These are phyloP conservation scores for Melanogaster broomeanus DNA, from an alignment of 768 basidiomycete species.

Conservation along the genomic window DNA sequence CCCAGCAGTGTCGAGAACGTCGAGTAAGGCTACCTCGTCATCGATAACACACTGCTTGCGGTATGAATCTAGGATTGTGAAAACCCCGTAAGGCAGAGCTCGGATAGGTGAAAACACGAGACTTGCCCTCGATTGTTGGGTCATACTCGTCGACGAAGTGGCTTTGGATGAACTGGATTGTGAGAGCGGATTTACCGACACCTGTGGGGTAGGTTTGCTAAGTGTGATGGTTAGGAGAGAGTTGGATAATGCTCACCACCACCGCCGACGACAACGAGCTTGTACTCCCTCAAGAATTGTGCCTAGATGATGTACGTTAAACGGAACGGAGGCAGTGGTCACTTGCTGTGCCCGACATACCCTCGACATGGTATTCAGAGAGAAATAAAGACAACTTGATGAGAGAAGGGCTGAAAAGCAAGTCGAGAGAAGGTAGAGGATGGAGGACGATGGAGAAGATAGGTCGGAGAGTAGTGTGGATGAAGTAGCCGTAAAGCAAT, in stretches of 20 bases:
- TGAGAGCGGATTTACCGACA: constrained; percentile 85
- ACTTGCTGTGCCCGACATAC: constrained; percentile 9
- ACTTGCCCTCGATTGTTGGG: constrained; percentile 89
- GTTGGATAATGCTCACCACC: constrained; percentile 68
- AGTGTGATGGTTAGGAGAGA: constrained; percentile 7
- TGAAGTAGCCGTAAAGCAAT: neutral
- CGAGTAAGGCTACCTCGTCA: constrained; percentile 96
- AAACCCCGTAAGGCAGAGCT: constrained; percentile 1
- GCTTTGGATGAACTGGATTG: constrained; percentile 97
- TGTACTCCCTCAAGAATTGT: constrained; percentile 94
- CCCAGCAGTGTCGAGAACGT: constrained; percentile 96
- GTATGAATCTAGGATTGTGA: constrained; percentile 77
- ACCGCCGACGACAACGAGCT: constrained; percentile 97
- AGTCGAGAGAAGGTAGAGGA: neutral
- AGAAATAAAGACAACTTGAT: neutral
- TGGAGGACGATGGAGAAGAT: constrained; percentile 13
- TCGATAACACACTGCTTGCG: constrained; percentile 97
- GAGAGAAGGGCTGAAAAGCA: constrained; percentile 3
- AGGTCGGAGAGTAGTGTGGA: neutral
- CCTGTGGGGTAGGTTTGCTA: constrained; percentile 19
- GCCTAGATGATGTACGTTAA: constrained; percentile 45
- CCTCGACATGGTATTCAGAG: constrained; percentile 30
- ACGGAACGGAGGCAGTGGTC: neutral
- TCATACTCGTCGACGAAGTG: constrained; percentile 93
- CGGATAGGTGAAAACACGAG: neutral